Base-by-base conservation (phyloP, 164 flowering plant genomes). In the Stephania cephalantha region DNA sequence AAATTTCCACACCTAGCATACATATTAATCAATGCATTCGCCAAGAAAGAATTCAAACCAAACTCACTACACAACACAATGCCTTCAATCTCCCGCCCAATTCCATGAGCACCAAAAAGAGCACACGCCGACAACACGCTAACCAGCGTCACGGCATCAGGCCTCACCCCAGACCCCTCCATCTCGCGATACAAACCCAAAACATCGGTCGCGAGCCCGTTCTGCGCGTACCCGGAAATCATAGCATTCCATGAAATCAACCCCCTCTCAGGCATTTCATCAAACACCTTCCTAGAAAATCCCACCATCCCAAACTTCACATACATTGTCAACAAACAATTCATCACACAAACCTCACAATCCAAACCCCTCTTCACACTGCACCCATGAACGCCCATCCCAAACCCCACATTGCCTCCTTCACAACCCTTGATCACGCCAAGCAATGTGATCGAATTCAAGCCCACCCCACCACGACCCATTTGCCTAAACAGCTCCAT, bases 231-330 rank as follows among this genome's bases (percentile, higher is more conserved):
- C 74, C 97, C 97, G 71, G 90, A 87, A 45, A 95, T 88, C 93
- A 95, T 88, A 0, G 97, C 95, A 80, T 95, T 93, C 98, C 98
- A 95, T 29, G 93, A 83, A 64, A 93, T 86, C 88, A 95, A 81
- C 30, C 80, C 90, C 82, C 85, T 93, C 0, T 69, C 71, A n/a
- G 84, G 87, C 76, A 89, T 89, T 48, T 53, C 82, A 80, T 93
- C 88, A 79, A 95, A 91, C 82, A 88, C 68, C 77, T 74, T 81
- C 72, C 88, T 78, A 1, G 89, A 94, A 53, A 58, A 46, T 6
- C 84, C 87, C 48, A 88, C 78, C 15, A 80, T 72, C 70, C 93
- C 97, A 74, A 91, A 89, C 69, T 83, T 83, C 0, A 85, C 87
- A 71, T 93, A 91, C 98, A 93, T 89, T 6, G 91, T 87, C 1